A percentile compares a stretch with the other conserved stretches of the same genome.
Evolutionary conservation across 2,329 filamentous ascomycete species (phyloP).

Genomic region (Dothistroma pini): DNA sequence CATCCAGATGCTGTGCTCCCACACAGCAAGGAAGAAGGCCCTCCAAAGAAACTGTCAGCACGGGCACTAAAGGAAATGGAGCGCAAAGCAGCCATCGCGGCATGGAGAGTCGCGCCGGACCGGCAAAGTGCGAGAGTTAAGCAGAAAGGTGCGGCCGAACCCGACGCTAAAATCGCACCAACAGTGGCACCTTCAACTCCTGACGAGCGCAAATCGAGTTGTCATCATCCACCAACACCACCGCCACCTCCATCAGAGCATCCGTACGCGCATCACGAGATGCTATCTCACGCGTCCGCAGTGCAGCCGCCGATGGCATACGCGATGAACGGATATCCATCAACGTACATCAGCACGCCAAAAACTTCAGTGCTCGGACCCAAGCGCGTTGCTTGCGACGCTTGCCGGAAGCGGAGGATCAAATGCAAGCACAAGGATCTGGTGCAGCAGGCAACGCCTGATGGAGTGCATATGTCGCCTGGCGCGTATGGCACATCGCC

Average conservation of each 20-base stretch:
- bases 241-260: slow-evolving; percentile 17
- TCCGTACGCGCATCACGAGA: slow-evolving; percentile 25
- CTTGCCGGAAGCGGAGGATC: slow-evolving; percentile 59
- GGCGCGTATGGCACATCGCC: slow-evolving; percentile 17
- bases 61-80: slow-evolving; percentile 55
- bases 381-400: slow-evolving; percentile 59
- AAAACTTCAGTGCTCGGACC: slow-evolving; percentile 59
- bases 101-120: slow-evolving; percentile 42
- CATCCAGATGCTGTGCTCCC: slow-evolving; percentile 54
- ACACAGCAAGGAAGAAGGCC: slow-evolving; percentile 46
- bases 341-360: slow-evolving; percentile 44
- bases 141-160: slow-evolving; percentile 19
- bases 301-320: slow-evolving; percentile 22
- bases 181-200: slow-evolving; percentile 21
- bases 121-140: slow-evolving; percentile 43
- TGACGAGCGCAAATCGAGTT: slow-evolving; percentile 17
- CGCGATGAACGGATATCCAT: slow-evolving; percentile 28
- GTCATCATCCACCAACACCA: slow-evolving; percentile 22
- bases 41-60: slow-evolving; percentile 53
- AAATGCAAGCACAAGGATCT: slow-evolving; percentile 62
- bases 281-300: slow-evolving; percentile 19
- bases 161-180: slow-evolving; percentile 16
- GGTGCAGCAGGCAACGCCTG: slow-evolving; percentile 30
- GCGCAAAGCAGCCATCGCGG: slow-evolving; percentile 47
- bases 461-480: slow-evolving; percentile 9